Evolutionary conservation across 805 yeast genomes (phyloP), one percentile per base, ranked within the genome.

Genomic region (Suhomyces vadensis): DNA sequence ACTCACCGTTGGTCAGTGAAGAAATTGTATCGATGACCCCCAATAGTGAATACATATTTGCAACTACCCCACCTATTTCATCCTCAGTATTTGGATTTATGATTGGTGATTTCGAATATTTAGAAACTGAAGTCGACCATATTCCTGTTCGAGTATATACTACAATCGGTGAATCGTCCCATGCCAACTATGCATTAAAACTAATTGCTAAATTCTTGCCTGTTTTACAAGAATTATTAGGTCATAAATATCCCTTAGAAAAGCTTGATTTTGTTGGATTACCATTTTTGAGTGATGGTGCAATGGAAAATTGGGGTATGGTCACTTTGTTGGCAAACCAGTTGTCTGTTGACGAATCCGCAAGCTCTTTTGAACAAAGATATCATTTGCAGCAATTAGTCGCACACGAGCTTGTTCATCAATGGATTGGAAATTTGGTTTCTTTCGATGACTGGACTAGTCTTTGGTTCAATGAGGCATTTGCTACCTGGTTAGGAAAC

Each of bases 241-340:
- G 71, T 1, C 54, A 53, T 9, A 51, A 56, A 1, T 85, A 73
- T 54, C 92, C 92, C 1, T 63, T 83, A 46, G 64, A 71, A 2
- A 86, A 87, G 52, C 62, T 87, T 20, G 94, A 86, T 56, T 64
- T 87, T 37, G 78, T 82, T 3, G 78, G 86, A 1, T 60, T 87
- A 6, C 94, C 94, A 7, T 83, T 81, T 53, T 67, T 87, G 44
- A 73, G 81, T 22, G 92, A 85, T 58, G 86, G 87, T 46, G 95
- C 87, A 2, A 86, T 85, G 82, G 95, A 87, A 58, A 85, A 86
- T 58, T 82, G 85, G 78, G 86, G 88, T 3, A 63, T 84, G 64
- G 73, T 87, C 40, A 78, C 85, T 2, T 71, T 83, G 6, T 74
- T 82, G 42, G 74, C 77, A 41, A 74, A 75, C 37, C 82, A 80